Evolutionary conservation across 306 rosid species (phyloP).

Genomic region (Potentilla sterilis): DNA sequence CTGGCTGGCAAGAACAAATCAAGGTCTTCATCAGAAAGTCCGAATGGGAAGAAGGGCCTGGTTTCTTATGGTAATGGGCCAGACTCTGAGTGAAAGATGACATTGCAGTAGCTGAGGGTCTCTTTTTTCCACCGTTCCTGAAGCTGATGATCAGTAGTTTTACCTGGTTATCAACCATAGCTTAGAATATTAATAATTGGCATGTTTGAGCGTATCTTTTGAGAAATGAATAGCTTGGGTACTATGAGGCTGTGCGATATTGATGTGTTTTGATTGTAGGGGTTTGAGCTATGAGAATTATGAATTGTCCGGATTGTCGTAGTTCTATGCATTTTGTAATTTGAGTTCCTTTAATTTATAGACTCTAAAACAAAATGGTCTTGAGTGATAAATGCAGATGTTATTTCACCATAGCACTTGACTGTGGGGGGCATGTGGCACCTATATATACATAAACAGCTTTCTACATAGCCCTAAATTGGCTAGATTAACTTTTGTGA

Average conservation of each 20-base stretch:
- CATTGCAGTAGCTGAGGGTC: not conserved
- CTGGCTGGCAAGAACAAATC: conserved; percentile 47
- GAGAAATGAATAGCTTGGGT: conserved; percentile 21
- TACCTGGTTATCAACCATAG: conserved; percentile 2
- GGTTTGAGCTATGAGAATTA: not conserved
- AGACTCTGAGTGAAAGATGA: conserved; percentile 35
- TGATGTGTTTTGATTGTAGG: conserved; percentile 5
- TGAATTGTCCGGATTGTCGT: not conserved
- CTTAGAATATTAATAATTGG: conserved; percentile 20
- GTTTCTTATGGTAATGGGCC: conserved; percentile 81
- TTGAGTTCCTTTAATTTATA: not conserved
- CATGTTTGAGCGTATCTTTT: conserved; percentile 33
- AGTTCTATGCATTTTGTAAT: not conserved
- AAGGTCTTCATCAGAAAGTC: conserved; percentile 64
- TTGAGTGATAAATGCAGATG: too few relatives aligned
- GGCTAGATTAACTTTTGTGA: too few relatives aligned
- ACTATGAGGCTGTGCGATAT: conserved; percentile 6
- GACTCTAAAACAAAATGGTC: not conserved
- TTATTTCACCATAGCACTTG: too few relatives aligned
- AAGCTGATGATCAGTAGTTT: conserved; percentile 4
- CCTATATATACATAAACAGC: too few relatives aligned
- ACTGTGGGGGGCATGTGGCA: too few relatives aligned
- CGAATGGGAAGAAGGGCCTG: conserved; percentile 68
- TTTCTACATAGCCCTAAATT: too few relatives aligned
- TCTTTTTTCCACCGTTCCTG: conserved; percentile 2